phyloP scores from a whole-genome alignment of 1,139 yeast genomes.

The Arxiozyma bovina region DNA sequence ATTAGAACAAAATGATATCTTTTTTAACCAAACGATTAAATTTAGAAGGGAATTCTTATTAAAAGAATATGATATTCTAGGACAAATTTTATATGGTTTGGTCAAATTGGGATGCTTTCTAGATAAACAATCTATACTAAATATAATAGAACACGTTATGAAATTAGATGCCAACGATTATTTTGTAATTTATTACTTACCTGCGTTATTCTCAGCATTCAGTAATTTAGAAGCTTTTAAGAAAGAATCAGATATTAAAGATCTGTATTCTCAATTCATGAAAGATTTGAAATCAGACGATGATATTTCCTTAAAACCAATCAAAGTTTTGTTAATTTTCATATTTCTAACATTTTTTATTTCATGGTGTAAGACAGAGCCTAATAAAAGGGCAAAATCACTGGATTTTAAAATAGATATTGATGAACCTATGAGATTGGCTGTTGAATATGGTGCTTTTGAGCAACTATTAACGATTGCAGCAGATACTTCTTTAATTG shows the following conservation, averaged over 20 bases:
- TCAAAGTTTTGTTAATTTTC: conserved; percentile 51
- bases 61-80: conserved; percentile 61
- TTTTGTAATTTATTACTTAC: conserved; percentile 55
- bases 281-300: conserved; percentile 33
- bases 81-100: conserved; percentile 52
- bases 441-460: conserved; percentile 62
- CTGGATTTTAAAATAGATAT: conserved; percentile 40
- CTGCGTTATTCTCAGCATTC: conserved; percentile 45
- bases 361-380: conserved; percentile 57
- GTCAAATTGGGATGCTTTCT: conserved; percentile 34
- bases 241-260: conserved; percentile 32
- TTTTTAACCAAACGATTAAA: conserved; percentile 47
- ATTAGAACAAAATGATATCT: conserved; percentile 40
- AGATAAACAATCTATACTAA: conserved; percentile 35
- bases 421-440: conserved; percentile 43
- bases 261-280: conserved; percentile 31
- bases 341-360: conserved; percentile 57
- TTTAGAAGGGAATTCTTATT: conserved; percentile 56
- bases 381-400: conserved; percentile 34
- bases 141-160: conserved; percentile 37
- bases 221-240: conserved; percentile 28
- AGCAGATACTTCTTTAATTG: conserved; percentile 50
- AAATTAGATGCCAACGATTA: conserved; percentile 51
- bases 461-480: conserved; percentile 67
- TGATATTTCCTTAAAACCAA: conserved; percentile 42